Evolutionary conservation across 2,329 filamentous ascomycete species (phyloP).

Genomic region (Colletotrichum plurivorum): DNA sequence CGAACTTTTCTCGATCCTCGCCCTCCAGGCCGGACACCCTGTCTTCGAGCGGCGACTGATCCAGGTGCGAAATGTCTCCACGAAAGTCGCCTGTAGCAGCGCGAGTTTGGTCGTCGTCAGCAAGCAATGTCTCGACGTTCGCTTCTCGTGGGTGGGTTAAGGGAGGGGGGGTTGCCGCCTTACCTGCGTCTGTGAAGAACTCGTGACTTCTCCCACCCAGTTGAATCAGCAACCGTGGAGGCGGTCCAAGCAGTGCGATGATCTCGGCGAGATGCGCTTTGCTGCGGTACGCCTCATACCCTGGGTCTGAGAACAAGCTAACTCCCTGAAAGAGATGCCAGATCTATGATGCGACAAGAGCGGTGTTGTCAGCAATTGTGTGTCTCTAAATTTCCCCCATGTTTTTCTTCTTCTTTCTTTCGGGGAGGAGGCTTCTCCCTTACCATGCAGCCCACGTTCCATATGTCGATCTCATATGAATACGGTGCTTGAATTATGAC

Average conservation of each 20-base stretch:
- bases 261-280: conserved; percentile 65
- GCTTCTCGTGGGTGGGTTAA: no score
- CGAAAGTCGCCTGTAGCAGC: conserved; percentile 46
- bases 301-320: conserved; percentile 59
- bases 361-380: no score
- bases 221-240: conserved; percentile 53
- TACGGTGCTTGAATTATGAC: conserved; percentile 62
- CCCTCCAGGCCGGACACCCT: conserved; percentile 54
- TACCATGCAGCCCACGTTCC: conserved; percentile 53
- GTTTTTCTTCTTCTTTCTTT: neutral
- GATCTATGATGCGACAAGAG: conserved; percentile 49
- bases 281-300: conserved; percentile 55
- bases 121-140: neutral
- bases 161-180: neutral
- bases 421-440: neutral
- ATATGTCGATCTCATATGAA: conserved; percentile 64
- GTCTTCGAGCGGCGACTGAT: conserved; percentile 49
- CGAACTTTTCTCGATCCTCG: conserved; percentile 48
- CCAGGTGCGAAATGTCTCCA: conserved; percentile 42
- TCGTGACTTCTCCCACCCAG: conserved; percentile 49
- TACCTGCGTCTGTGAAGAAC: conserved; percentile 57
- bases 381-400: no score
- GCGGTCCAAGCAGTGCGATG: conserved; percentile 59
- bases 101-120: neutral
- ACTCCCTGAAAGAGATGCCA: conserved; percentile 65